phyloP scores from a whole-genome alignment of 192 early-diverging fungal genomes.

The Backusella westeae region DNA sequence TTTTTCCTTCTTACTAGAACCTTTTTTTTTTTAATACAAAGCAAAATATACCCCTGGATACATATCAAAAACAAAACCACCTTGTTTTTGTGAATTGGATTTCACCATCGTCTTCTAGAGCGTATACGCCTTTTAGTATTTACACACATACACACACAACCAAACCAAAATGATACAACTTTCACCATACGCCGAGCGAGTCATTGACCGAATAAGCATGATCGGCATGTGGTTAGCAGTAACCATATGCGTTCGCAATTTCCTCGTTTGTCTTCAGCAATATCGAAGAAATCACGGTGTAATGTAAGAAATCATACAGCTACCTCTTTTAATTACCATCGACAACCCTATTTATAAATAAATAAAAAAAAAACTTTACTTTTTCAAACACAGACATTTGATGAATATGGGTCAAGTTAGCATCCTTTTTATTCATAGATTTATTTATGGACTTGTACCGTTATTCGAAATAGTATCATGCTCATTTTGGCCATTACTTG shows the following conservation, averaged over 20 bases:
- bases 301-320: conserved; percentile 17
- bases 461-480: conserved; percentile 34
- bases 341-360: neutral
- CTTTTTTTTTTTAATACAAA: neutral
- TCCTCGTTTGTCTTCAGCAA: conserved; percentile 28
- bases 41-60: neutral
- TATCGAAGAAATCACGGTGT: conserved; percentile 23
- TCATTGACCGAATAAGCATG: conserved; percentile 33
- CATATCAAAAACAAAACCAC: neutral
- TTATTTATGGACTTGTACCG: conserved; percentile 29
- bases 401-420: conserved; percentile 28
- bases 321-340: neutral
- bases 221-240: conserved; percentile 31
- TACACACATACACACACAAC: neutral
- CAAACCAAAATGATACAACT: conserved; percentile 19
- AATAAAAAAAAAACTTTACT: neutral
- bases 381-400: conserved; percentile 25
- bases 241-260: conserved; percentile 30
- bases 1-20: neutral
- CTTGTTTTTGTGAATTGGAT: neutral
- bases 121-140: conserved; percentile 1
- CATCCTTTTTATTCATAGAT: conserved; percentile 24
- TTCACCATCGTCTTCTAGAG: neutral
- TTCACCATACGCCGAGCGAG: conserved; percentile 23
- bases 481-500: conserved; percentile 30